Conservation (phyloP, 202 grass and related monocot species). For the Digitaria exilis region DNA sequence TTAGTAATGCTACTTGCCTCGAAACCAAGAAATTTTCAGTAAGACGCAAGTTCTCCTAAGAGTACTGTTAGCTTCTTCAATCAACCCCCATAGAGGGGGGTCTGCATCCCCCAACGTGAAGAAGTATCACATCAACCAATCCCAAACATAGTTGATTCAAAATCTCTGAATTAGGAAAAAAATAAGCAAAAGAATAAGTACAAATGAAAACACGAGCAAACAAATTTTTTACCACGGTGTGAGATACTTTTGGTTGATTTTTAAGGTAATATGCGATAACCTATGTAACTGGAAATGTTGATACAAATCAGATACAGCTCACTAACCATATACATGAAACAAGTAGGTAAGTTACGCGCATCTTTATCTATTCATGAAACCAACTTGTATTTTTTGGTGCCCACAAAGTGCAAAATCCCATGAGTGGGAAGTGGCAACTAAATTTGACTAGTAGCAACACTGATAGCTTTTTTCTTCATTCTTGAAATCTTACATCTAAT, state of each 20-base stretch:
- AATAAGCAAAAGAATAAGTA: conserved; percentile 11
- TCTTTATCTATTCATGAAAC: background rate
- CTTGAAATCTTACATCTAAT: background rate
- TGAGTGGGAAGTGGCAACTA: background rate
- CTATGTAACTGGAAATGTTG: background rate
- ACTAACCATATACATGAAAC: background rate
- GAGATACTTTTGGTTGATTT: background rate
- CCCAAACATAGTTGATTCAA: conserved; percentile 40
- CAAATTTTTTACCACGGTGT: conserved; percentile 4
- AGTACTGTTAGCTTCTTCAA: conserved; percentile 32
- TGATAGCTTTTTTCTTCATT: background rate
- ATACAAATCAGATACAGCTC: background rate
- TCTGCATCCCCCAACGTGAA: conserved; percentile 27
- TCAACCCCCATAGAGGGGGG: conserved; percentile 28
- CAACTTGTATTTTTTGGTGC: background rate
- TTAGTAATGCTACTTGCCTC: conserved; percentile 47
- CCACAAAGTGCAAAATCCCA: background rate
- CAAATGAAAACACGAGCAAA: conserved; percentile 1
- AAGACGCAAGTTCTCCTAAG: conserved; percentile 30
- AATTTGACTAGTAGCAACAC: background rate
- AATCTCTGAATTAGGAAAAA: conserved; percentile 32
- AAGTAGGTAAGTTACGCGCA: background rate
- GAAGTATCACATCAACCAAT: conserved; percentile 46
- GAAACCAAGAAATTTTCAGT: conserved; percentile 33
- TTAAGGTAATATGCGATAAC: background rate